phyloP scores from a whole-genome alignment of 139 green algal genomes.

The Chlamydomonas sphaeroides region DNA sequence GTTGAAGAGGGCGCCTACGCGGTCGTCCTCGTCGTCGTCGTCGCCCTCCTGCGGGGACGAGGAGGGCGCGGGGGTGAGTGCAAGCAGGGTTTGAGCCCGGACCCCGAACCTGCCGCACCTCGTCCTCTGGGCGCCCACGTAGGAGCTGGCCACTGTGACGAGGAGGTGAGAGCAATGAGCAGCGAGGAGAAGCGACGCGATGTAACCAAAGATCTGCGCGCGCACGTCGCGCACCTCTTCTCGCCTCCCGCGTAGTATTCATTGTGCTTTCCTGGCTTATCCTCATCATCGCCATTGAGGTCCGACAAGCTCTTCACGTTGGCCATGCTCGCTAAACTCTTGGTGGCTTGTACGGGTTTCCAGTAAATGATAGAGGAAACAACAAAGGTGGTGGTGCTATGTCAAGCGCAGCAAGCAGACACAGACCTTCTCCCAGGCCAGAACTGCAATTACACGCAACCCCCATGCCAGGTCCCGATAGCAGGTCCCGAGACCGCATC shows the following conservation, averaged over 20 bases:
- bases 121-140: slow-evolving; percentile 56
- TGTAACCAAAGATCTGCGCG: not conserved
- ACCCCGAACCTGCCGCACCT: slow-evolving; percentile 1
- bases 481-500: no score
- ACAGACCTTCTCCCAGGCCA: no score
- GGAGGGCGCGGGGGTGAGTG: no score
- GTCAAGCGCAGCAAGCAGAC: no score
- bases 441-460: no score
- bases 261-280: slow-evolving; percentile 70
- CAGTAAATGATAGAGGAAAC: no score
- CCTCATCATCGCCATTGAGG: slow-evolving; percentile 53
- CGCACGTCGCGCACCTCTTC: slow-evolving; percentile 68
- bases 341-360: no score
- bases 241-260: slow-evolving; percentile 87
- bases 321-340: no score
- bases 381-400: no score
- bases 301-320: slow-evolving; percentile 68
- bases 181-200: no score
- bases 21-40: slow-evolving; percentile 53
- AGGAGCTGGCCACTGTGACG: slow-evolving; percentile 75
- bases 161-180: not conserved
- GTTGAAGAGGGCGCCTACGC: slow-evolving; percentile 71
- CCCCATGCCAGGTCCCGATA: no score
- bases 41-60: not conserved
- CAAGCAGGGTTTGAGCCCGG: no score